Conservation (phyloP, 371 early-diverging fungal species). For the Haplosporangium sp. region DNA sequence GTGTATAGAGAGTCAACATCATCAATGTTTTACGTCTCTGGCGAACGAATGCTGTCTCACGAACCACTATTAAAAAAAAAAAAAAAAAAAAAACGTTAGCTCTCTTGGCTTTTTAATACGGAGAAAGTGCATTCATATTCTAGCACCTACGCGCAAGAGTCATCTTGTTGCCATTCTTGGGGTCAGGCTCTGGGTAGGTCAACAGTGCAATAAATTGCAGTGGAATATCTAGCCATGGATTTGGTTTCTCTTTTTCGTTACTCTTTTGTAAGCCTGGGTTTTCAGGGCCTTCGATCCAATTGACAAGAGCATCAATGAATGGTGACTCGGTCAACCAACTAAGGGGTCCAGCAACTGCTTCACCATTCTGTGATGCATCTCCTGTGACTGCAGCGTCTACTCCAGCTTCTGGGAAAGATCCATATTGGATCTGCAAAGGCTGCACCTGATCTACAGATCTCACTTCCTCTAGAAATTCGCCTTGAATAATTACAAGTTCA, state of each 20-base stretch:
- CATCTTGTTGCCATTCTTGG: constrained; percentile 56
- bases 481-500: constrained; percentile 26
- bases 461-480: constrained; percentile 17
- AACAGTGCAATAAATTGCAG: constrained; percentile 60
- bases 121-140: background rate
- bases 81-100: background rate
- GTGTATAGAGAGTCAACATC: constrained; percentile 55
- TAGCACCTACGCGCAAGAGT: constrained; percentile 46
- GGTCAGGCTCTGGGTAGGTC: constrained; percentile 60
- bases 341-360: constrained; percentile 9
- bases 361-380: constrained; percentile 5
- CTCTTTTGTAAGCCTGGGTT: constrained; percentile 14
- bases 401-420: constrained; percentile 12
- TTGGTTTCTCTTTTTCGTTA: constrained; percentile 50
- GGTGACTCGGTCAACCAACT: constrained; percentile 45
- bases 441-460: constrained; percentile 3
- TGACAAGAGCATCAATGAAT: constrained; percentile 42
- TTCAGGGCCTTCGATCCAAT: constrained; percentile 51
- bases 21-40: constrained; percentile 56
- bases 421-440: background rate
- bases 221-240: constrained; percentile 56
- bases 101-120: background rate
- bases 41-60: constrained; percentile 59
- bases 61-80: constrained; percentile 43
- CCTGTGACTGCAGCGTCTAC: background rate